Base-by-base conservation (phyloP, 2,329 filamentous ascomycete species). In the Venturia asperata region DNA sequence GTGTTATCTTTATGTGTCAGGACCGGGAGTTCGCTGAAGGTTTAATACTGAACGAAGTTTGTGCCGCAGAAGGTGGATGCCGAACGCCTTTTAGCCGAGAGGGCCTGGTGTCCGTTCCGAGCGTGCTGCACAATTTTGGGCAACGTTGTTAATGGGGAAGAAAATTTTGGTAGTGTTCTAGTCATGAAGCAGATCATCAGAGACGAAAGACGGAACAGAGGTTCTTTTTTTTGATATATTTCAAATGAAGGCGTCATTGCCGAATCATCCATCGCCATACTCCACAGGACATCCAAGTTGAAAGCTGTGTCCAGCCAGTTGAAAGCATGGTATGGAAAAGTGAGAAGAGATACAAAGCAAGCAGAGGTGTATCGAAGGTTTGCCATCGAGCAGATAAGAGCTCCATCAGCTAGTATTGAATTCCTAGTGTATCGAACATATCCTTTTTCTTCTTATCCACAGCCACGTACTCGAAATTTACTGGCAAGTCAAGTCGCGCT, bases 11-110 rank as follows among this genome's bases (percentile, higher is more conserved):
- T 58, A 37, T n/a, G 52, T 34, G n/a, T 19, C 42, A 52, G 62
- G 41, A 63, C 62, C 42, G 41, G 45, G 62, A 34, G 42, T 63
- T 63, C 62, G 62, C 62, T 63, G 62, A 63, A 63, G 34, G 34
- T 63, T 63, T 63, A 55, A 63, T 63, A 63, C 62, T 63, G 62
- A 47, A 41, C 39, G 39, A 41, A 41, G 62, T 61, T 34, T 34
- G 30, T 34, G 30, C 30, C 30, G 30, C 21, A 30, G 7, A 17
- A 37, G 17, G 27, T 58, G 30, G 27, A 11, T 13, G 27, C 27
- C 47, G 21, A 27, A 49, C 9, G 1, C 49, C 30, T 37, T 37
- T 56, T 34, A 56, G 21, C 52, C 52, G 52, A 58, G 15, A 49
- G n/a, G 15, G 21, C 47, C 47, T 52, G 21, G 21, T 27, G 21